Percentiles rank a stretch among this genome's conserved stretches.
Conservation (phyloP, 2,329 filamentous ascomycete species). For the Lachnellula suecica region DNA sequence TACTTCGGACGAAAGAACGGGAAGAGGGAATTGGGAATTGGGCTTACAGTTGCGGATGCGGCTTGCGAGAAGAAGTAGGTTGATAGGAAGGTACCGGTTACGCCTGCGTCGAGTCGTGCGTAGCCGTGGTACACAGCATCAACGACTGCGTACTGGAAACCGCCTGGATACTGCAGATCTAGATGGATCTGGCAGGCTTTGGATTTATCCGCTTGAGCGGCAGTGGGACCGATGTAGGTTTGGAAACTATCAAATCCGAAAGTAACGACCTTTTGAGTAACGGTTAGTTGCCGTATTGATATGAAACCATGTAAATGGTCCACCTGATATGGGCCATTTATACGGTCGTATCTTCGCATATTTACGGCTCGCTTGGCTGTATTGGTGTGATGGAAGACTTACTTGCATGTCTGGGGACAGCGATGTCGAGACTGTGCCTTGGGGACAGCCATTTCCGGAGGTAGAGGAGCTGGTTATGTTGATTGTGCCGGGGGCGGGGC, state of each 20-base stretch:
- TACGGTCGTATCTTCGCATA: too few relatives aligned
- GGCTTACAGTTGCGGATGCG: conserved; percentile 14
- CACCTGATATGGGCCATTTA: too few relatives aligned
- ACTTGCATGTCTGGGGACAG: conserved; percentile 15
- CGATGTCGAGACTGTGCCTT: conserved; percentile 16
- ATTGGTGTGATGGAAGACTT: neutral
- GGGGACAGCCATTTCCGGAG: conserved; percentile 21
- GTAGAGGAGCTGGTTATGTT: conserved; percentile 15
- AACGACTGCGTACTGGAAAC: conserved; percentile 23
- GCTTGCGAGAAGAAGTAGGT: conserved; percentile 24
- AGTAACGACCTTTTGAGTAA: conserved; percentile 6
- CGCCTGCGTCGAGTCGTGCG: conserved; percentile 18
- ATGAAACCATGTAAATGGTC: too few relatives aligned
- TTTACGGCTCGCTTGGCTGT: too few relatives aligned
- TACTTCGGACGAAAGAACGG: too few relatives aligned
- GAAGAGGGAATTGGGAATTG: too few relatives aligned
- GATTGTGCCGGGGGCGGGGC: conserved; percentile 12
- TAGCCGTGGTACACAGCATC: conserved; percentile 22
- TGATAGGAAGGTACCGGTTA: conserved; percentile 21
- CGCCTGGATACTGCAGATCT: conserved; percentile 20
- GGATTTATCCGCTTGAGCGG: conserved; percentile 18
- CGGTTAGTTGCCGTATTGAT: too few relatives aligned
- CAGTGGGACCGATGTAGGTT: conserved; percentile 20
- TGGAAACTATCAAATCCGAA: conserved; percentile 21
- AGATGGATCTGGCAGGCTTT: conserved; percentile 23